These are phyloP conservation scores for Ophiostoma novo-ulmi DNA, from an alignment of 2,329 filamentous ascomycete species.

Conservation along the genomic window DNA sequence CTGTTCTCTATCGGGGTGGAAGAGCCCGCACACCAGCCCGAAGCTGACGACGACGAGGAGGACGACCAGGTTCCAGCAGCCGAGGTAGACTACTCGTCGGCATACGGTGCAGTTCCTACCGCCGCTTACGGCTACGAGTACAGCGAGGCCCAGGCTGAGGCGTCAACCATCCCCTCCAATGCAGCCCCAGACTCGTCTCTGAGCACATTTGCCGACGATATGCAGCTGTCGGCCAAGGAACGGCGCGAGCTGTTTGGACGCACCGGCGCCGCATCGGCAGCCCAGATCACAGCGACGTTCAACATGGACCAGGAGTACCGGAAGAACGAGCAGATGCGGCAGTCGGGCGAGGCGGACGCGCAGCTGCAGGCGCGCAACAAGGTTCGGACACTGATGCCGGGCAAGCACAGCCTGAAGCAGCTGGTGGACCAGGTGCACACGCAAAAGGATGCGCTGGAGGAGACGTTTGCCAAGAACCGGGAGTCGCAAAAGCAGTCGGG, in stretches of 20 bases:
- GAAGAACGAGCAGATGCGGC: slow-evolving; percentile 72
- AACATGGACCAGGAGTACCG: slow-evolving; percentile 84
- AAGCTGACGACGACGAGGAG: not conserved
- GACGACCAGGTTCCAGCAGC: not conserved
- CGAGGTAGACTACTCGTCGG: not conserved
- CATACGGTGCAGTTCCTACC: not conserved
- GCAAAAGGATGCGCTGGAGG: slow-evolving; percentile 83
- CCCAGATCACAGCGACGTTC: slow-evolving; percentile 72
- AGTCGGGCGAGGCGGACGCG: slow-evolving; percentile 64
- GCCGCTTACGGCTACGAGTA: not conserved
- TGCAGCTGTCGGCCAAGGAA: slow-evolving; percentile 72
- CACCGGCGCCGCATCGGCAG: slow-evolving; percentile 41
- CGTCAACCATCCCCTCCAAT: slow-evolving; percentile 17
- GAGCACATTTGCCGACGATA: slow-evolving; percentile 64
- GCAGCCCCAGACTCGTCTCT: slow-evolving; percentile 44
- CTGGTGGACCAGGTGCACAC: slow-evolving; percentile 76
- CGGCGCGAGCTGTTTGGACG: slow-evolving; percentile 83
- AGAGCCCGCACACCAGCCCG: slow-evolving; percentile 34
- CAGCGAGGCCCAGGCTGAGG: slow-evolving; percentile 28
- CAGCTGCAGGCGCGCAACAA: slow-evolving; percentile 73
- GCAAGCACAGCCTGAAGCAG: slow-evolving; percentile 85
- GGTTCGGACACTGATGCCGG: slow-evolving; percentile 73
- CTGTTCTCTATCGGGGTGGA: slow-evolving; percentile 61
- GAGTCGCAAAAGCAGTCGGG: slow-evolving; percentile 77
- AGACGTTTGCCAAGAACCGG: slow-evolving; percentile 76